These are phyloP conservation scores for Hirschfeldia incana DNA, from an alignment of 345 rosid genomes.

Conservation along the genomic window DNA sequence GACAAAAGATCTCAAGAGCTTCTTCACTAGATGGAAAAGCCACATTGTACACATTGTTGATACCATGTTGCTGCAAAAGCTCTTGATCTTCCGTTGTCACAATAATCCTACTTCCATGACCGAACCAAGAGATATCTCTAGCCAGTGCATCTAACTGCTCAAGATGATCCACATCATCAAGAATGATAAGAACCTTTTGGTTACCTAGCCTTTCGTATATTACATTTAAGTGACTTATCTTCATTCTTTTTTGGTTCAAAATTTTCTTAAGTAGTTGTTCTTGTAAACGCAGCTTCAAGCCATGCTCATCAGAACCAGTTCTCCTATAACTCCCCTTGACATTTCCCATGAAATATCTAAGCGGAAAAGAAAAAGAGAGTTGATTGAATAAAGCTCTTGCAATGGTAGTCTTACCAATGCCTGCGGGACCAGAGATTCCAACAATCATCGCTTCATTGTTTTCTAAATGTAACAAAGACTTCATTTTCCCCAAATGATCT, in stretches of 20 bases:
- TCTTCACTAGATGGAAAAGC: not conserved
- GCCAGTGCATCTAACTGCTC: not conserved
- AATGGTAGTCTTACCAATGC: not conserved
- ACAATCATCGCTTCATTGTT: not conserved
- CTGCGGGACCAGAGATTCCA: not conserved
- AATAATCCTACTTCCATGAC: not conserved
- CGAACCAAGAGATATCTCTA: not conserved
- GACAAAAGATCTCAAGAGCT: not conserved
- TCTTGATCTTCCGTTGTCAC: not conserved
- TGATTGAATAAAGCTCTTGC: not conserved
- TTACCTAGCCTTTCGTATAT: not conserved
- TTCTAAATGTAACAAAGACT: not conserved
- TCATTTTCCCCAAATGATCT: not conserved
- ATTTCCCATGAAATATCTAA: not conserved
- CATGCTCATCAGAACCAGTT: not conserved
- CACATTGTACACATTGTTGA: not conserved
- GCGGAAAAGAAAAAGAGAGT: not conserved
- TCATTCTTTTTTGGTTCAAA: not conserved
- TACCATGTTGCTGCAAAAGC: not conserved
- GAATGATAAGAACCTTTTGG: not conserved
- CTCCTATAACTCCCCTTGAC: not conserved
- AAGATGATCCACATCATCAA: not conserved
- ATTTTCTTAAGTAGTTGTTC: not conserved
- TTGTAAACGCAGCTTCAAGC: slow-evolving; percentile 3
- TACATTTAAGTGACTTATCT: not conserved